Evolutionary conservation across 768 basidiomycete species (phyloP), one percentile per base, ranked within the genome.

Genomic region (Tulasnella calospora): DNA sequence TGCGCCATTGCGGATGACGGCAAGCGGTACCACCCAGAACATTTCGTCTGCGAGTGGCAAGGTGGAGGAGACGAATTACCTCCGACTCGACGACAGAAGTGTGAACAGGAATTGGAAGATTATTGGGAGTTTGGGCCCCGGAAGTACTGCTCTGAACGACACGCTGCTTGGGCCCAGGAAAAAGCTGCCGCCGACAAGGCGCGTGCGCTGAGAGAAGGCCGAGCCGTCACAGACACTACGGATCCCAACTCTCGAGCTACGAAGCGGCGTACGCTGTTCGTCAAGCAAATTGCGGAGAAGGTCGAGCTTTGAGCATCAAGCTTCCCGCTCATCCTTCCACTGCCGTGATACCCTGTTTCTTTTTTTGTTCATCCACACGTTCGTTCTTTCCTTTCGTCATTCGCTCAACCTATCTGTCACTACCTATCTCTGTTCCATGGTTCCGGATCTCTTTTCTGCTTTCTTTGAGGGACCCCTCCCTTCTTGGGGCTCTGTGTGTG

Each of bases 61-160:
- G 79, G 80, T 27, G 44, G 40, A 71, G 30, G 46, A 6, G 61
- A 40, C 40, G 69, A 78, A n/a, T 12, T 46, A 35, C 71, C 77
- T 17, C 33, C 69, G 38, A 78, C 35, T 17, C 87, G 40, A 88
- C 61, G 77, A 27, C n/a, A 38, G 47, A 44, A 46, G 30, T 86
- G 92, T 85, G 85, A 84, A 78, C 89, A 89, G 85, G 87, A 85
- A 76, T 85, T 92, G 80, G 90, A 88, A 80, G 84, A 96, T 82
- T 98, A 98, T 82, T 98, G 92, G 90, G 95, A 97, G 83, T 88
- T 95, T 7, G 94, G 76, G 3, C 41, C 93, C 81, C 90, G 92
- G 35, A 86, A 89, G 84, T 94, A 94, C 91, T 85, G 94, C 77
- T 97, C 96, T 83, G 95, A 97, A 85, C 85, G 88, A 78, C 96